phyloP scores from a whole-genome alignment of 768 basidiomycete genomes.

The Boletus edulis region DNA sequence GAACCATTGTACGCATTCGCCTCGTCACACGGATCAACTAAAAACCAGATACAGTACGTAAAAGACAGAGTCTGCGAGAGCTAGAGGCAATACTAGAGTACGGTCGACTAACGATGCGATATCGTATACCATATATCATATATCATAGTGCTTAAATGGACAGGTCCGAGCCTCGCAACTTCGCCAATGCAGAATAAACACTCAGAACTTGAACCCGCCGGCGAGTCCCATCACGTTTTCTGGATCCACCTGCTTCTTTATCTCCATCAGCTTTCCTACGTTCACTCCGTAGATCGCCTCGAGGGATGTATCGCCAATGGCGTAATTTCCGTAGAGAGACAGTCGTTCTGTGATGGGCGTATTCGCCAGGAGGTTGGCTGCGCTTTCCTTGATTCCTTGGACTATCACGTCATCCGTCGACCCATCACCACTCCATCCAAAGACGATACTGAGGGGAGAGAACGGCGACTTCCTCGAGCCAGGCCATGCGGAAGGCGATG shows the following conservation, averaged over 20 bases:
- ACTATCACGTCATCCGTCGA: slow-evolving; percentile 40
- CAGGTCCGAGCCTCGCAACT: slow-evolving; percentile 3
- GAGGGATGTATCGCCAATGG: slow-evolving; percentile 49
- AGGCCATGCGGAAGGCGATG: slow-evolving; percentile 46
- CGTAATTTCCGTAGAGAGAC: slow-evolving; percentile 60
- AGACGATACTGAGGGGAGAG: slow-evolving; percentile 47
- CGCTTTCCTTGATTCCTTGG: slow-evolving; percentile 38
- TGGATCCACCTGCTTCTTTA: slow-evolving; percentile 53
- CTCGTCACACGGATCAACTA: not conserved
- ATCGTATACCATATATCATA: not conserved
- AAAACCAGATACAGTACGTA: not conserved
- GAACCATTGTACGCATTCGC: not conserved
- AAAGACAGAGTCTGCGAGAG: not conserved
- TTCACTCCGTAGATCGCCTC: slow-evolving; percentile 51
- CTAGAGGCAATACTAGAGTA: not conserved
- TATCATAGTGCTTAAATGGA: not conserved
- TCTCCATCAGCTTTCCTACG: slow-evolving; percentile 35
- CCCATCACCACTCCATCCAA: slow-evolving; percentile 40
- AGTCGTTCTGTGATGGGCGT: slow-evolving; percentile 43
- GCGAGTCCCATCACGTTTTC: slow-evolving; percentile 60
- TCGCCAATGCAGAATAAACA: not conserved
- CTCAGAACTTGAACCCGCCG: slow-evolving; percentile 60
- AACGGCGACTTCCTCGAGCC: slow-evolving; percentile 37
- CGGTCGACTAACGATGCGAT: not conserved
- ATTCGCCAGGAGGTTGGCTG: slow-evolving; percentile 38